Conservation (phyloP, 176 grass and related monocot species). For the Luzula sylvatica region DNA sequence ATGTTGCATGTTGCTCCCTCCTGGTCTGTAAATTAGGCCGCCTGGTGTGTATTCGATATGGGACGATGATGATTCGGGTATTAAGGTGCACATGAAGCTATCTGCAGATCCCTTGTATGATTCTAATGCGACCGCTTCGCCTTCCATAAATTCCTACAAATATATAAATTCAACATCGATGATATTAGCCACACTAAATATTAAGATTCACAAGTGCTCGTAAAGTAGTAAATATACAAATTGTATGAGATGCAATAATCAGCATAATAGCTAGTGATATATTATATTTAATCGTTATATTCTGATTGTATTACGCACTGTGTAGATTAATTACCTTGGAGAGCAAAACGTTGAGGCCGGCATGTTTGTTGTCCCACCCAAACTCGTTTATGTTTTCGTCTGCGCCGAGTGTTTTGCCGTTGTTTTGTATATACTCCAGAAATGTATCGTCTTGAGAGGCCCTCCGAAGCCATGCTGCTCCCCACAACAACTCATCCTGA, state of each 20-base stretch:
- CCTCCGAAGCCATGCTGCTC: slow-evolving; percentile 74
- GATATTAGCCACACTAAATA: too few species aligned
- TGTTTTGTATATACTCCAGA: slow-evolving; percentile 79
- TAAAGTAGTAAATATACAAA: not conserved
- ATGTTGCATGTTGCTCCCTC: slow-evolving; percentile 98
- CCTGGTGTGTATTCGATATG: slow-evolving; percentile 75
- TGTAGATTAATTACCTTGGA: slow-evolving; percentile 50
- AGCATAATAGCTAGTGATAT: not conserved
- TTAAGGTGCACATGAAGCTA: slow-evolving; percentile 81
- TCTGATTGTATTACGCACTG: too few species aligned
- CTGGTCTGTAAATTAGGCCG: slow-evolving; percentile 84
- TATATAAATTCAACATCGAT: not conserved
- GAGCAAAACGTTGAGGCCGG: slow-evolving; percentile 74
- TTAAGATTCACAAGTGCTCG: too few species aligned
- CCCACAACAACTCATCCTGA: slow-evolving; percentile 96
- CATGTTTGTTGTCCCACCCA: slow-evolving; percentile 98
- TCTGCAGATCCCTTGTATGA: slow-evolving; percentile 83
- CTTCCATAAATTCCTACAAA: slow-evolving; percentile 82
- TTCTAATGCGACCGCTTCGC: slow-evolving; percentile 40
- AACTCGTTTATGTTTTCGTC: slow-evolving; percentile 86
- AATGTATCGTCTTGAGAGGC: slow-evolving; percentile 59
- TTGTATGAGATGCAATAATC: not conserved
- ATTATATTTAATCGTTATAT: too few species aligned
- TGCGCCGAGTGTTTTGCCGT: slow-evolving; percentile 77
- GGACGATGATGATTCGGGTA: slow-evolving; percentile 70